A percentile compares a stretch with the other conserved stretches of the same genome.
Conservation (phyloP, 257 asterid genomes). For the Solanum boliviense region DNA sequence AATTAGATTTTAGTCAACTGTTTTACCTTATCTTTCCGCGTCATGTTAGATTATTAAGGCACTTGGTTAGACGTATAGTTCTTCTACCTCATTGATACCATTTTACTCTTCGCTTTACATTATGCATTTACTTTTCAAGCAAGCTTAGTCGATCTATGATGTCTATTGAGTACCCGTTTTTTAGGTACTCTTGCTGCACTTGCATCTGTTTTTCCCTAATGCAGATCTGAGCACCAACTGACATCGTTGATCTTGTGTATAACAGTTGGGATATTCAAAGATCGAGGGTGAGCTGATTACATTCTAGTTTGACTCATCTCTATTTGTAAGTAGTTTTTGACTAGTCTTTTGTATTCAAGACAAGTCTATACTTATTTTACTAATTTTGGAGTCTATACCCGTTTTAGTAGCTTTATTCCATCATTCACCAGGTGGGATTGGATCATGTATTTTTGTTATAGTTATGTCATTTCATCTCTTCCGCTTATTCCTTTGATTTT, state of each 20-base stretch:
- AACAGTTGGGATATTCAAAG: neutral
- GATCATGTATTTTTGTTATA: neutral
- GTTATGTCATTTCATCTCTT: neutral
- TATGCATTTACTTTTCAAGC: neutral
- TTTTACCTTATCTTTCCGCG: neutral
- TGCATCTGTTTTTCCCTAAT: neutral
- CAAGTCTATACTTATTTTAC: too few species aligned
- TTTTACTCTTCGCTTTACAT: neutral
- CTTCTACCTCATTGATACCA: neutral
- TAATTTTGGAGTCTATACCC: neutral
- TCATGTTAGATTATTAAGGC: neutral
- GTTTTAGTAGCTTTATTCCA: neutral
- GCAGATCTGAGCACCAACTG: neutral
- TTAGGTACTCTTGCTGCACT: neutral
- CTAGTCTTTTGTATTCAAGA: neutral
- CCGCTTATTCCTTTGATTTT: neutral
- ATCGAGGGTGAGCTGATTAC: neutral
- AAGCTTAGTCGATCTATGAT: neutral
- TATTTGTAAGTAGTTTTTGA: neutral
- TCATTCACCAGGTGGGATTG: neutral
- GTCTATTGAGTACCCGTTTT: too few species aligned
- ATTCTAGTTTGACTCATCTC: neutral
- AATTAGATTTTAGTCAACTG: neutral
- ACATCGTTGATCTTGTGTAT: neutral
- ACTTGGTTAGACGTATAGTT: neutral